Conservation (phyloP, 768 basidiomycete genomes). For the Cystofilobasidium bisporidii region DNA sequence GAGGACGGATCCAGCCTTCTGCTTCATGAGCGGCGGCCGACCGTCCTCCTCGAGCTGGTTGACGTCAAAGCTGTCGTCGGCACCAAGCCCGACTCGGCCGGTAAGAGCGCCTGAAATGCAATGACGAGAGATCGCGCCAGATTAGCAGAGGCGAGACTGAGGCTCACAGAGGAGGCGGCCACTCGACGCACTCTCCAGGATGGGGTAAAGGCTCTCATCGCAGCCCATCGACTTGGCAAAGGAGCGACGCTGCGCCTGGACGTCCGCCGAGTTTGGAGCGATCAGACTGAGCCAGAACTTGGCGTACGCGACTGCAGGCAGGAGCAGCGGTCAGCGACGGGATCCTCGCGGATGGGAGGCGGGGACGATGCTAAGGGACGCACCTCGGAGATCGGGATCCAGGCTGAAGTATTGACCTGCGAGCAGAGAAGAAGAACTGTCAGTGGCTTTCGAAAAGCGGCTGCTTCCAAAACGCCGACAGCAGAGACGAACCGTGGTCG, state of each 20-base stretch:
- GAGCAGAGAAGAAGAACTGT: background rate
- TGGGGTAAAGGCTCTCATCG: slow-evolving; percentile 55
- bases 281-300: slow-evolving; percentile 75
- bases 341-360: no score
- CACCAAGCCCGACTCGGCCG: slow-evolving; percentile 21
- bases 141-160: no score
- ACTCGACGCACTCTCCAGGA: slow-evolving; percentile 25
- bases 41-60: slow-evolving; percentile 8
- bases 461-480: no score
- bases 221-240: slow-evolving; percentile 88
- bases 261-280: slow-evolving; percentile 55
- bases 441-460: background rate
- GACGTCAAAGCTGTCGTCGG: background rate
- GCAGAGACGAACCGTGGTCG: slow-evolving; percentile 58
- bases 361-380: background rate
- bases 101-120: slow-evolving; percentile 25
- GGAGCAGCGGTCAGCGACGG: background rate
- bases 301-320: slow-evolving; percentile 53
- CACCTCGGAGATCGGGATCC: slow-evolving; percentile 55
- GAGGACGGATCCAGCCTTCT: slow-evolving; percentile 31
- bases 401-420: slow-evolving; percentile 76
- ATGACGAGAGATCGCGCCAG: background rate
- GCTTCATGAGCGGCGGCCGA: background rate
- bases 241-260: slow-evolving; percentile 60
- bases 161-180: no score